These are phyloP conservation scores for Yamadazyma blattariae DNA, from an alignment of 1,139 yeast species.

Conservation along the genomic window DNA sequence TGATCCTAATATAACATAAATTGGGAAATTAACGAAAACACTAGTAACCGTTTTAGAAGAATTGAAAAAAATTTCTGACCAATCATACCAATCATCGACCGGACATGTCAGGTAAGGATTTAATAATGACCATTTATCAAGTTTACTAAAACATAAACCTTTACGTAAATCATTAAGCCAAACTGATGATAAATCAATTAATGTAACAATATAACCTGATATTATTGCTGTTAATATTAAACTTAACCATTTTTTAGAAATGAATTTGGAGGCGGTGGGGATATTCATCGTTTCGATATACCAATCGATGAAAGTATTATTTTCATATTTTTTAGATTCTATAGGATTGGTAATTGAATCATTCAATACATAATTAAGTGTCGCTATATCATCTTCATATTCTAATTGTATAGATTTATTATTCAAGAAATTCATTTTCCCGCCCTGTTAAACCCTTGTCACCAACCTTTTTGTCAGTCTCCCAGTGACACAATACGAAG, in stretches of 20 bases:
- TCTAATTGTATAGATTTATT: conserved; percentile 1
- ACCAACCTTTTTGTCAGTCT: too few species aligned
- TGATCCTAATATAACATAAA: conserved; percentile 31
- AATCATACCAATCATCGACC: conserved; percentile 38
- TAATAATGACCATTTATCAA: conserved; percentile 42
- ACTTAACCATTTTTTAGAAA: conserved; percentile 50
- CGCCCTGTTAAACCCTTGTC: too few species aligned
- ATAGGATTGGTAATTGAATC: not conserved
- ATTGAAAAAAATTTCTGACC: conserved; percentile 33
- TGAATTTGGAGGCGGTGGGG: conserved; percentile 11
- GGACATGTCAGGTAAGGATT: conserved; percentile 49
- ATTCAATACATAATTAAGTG: conserved; percentile 5
- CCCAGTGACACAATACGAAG: too few species aligned
- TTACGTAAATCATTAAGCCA: conserved; percentile 63
- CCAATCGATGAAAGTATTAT: conserved; percentile 40
- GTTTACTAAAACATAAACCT: conserved; percentile 37
- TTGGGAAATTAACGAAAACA: conserved; percentile 34
- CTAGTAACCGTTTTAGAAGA: conserved; percentile 17
- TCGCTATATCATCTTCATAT: conserved; percentile 9
- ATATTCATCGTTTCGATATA: conserved; percentile 20
- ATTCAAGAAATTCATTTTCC: too few species aligned
- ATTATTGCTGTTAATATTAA: conserved; percentile 53
- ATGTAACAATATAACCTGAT: conserved; percentile 59
- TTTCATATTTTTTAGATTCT: conserved; percentile 18
- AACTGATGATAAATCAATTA: conserved; percentile 57